Percentiles rank a stretch among this genome's conserved stretches.
phyloP scores from a whole-genome alignment of 192 early-diverging fungal genomes.

The Tieghemiomyces parasiticus region DNA sequence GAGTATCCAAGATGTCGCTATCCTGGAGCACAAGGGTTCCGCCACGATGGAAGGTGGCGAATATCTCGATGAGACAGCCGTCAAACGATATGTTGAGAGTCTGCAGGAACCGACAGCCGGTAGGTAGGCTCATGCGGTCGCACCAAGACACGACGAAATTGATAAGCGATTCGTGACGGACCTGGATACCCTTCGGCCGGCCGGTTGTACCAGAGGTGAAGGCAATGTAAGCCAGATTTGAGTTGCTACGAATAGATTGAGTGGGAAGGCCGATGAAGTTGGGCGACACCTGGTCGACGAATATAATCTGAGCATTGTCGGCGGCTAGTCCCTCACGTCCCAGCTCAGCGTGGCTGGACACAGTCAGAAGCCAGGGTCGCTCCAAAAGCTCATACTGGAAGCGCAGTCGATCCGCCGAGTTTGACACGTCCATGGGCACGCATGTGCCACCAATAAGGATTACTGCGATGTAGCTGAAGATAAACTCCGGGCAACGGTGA shows the following conservation, averaged over 20 bases:
- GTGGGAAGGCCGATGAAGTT: not conserved
- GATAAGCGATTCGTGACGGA: conserved; percentile 2
- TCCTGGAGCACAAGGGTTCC: not conserved
- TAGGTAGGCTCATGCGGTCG: not conserved
- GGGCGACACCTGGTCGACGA: not conserved
- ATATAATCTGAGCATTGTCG: not conserved
- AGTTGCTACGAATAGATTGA: not conserved
- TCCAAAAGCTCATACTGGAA: not conserved
- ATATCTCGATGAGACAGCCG: not conserved
- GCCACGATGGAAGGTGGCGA: not conserved
- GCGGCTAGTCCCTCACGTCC: not conserved
- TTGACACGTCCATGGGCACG: not conserved
- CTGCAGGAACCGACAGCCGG: not conserved
- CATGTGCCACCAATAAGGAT: not conserved
- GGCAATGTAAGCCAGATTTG: not conserved
- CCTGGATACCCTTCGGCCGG: not conserved
- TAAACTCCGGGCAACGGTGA: not conserved
- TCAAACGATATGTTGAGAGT: conserved; percentile 5
- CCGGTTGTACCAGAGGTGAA: not conserved
- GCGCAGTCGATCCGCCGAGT: not conserved
- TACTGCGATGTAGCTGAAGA: not conserved
- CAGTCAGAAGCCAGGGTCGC: not conserved
- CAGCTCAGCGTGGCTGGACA: not conserved
- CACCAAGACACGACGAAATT: not conserved
- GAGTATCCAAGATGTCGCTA: not conserved